A percentile compares a stretch with the other conserved stretches of the same genome.
phyloP scores from a whole-genome alignment of 257 asterid genomes.

The Solanum etuberosum region DNA sequence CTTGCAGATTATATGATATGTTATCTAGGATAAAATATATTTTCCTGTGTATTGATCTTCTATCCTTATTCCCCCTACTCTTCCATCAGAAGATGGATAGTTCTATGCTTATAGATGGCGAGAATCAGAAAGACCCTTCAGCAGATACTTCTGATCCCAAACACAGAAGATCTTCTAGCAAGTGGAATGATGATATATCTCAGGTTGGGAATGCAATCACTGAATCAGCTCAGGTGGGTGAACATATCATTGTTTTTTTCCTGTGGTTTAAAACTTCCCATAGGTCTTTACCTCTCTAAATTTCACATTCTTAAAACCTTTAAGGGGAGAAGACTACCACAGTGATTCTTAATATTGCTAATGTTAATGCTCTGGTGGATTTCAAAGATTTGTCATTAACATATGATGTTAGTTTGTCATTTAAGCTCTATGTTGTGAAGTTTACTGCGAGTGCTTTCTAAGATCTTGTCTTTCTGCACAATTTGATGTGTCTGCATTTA shows the following conservation, averaged over 20 bases:
- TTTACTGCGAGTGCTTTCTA: not conserved
- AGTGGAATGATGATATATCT: constrained; percentile 76
- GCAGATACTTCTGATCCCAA: constrained; percentile 35
- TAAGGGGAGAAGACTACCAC: not conserved
- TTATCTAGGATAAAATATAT: not conserved
- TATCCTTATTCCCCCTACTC: constrained; percentile 4
- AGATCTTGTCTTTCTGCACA: not conserved
- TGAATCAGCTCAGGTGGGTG: constrained; percentile 76
- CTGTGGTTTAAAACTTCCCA: constrained; percentile 41
- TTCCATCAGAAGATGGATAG: constrained; percentile 66
- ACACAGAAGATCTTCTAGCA: constrained; percentile 62
- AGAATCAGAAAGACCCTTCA: constrained; percentile 44
- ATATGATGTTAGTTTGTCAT: not conserved
- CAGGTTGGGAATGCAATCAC: constrained; percentile 78
- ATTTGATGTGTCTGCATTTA: not conserved
- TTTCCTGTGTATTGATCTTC: constrained; percentile 1
- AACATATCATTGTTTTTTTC: constrained; percentile 60
- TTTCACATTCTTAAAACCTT: not conserved
- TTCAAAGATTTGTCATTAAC: not conserved
- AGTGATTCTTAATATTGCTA: not conserved
- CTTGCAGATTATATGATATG: not conserved
- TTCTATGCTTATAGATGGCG: constrained; percentile 48
- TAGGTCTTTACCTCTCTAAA: constrained; percentile 18
- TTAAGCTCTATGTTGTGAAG: not conserved
- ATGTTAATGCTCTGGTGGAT: not conserved